Percentiles rank a stretch among this genome's conserved stretches.
phyloP scores from a whole-genome alignment of 768 basidiomycete species.

The Neoboletus subvelutipes region DNA sequence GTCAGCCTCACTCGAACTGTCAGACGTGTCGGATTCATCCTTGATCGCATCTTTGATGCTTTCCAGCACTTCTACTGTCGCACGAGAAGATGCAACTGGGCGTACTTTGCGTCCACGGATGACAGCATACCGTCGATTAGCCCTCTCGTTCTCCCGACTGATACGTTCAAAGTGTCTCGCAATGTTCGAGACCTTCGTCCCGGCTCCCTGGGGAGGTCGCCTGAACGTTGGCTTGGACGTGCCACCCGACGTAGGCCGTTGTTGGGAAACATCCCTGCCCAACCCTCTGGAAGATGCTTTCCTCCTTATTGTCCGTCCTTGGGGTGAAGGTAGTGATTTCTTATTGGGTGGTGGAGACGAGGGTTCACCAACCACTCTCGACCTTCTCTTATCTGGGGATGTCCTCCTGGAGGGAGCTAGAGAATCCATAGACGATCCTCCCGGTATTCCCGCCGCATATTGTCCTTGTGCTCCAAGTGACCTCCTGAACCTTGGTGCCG shows the following conservation, averaged over 20 bases:
- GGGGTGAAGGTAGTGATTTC: conserved; percentile 27
- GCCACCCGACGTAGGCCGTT: conserved; percentile 43
- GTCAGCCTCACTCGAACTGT: conserved; percentile 64
- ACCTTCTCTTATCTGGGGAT: conserved; percentile 70
- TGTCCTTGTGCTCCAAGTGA: conserved; percentile 34
- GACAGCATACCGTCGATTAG: conserved; percentile 78
- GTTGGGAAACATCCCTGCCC: conserved; percentile 37
- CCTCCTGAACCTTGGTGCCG: conserved; percentile 74
- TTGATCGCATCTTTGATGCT: conserved; percentile 92
- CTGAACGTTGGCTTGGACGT: conserved; percentile 54
- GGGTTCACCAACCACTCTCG: conserved; percentile 38
- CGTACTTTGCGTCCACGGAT: conserved; percentile 85
- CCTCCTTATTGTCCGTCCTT: conserved; percentile 39
- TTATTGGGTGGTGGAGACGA: conserved; percentile 25
- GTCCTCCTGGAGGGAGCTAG: conserved; percentile 58
- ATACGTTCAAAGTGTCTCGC: conserved; percentile 90
- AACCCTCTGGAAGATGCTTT: conserved; percentile 33
- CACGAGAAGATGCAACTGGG: conserved; percentile 85
- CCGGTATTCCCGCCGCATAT: conserved; percentile 51
- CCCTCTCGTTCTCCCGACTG: conserved; percentile 67
- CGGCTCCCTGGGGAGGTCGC: conserved; percentile 46
- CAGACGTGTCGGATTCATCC: conserved; percentile 73
- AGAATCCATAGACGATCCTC: conserved; percentile 52
- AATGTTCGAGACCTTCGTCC: conserved; percentile 81
- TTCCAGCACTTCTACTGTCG: conserved; percentile 84